Evolutionary conservation across 2,329 filamentous ascomycete genomes (phyloP).

Genomic region (Cladophialophora exuberans): DNA sequence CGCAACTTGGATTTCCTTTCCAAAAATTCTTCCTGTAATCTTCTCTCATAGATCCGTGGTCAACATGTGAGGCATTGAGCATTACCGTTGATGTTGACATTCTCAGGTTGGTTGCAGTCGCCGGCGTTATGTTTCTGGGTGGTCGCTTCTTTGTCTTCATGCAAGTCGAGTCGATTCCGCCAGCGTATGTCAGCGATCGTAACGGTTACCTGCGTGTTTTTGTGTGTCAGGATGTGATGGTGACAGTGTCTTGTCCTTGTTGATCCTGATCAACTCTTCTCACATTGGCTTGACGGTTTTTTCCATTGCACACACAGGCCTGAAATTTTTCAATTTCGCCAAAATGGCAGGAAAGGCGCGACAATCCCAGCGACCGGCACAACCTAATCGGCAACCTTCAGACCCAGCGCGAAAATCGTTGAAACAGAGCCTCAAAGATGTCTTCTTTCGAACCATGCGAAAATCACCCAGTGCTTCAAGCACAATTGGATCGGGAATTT

Average conservation of each 20-base stretch:
- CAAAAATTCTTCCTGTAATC: background rate
- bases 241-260: conserved; percentile 1
- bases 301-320: too few species aligned
- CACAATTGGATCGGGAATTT: conserved; percentile 30
- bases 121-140: conserved; percentile 13
- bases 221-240: conserved; percentile 2
- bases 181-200: background rate
- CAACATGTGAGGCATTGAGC: conserved; percentile 6
- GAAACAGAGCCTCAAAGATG: conserved; percentile 31
- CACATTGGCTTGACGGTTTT: background rate
- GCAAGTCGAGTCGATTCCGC: background rate
- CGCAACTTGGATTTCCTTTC: background rate
- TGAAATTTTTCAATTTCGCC: too few species aligned
- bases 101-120: conserved; percentile 11
- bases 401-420: conserved; percentile 25
- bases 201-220: conserved; percentile 8
- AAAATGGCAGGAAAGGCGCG: conserved; percentile 24
- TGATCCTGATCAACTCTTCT: background rate
- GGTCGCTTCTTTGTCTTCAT: conserved; percentile 12
- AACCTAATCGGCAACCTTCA: background rate
- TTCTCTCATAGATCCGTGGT: conserved; percentile 2
- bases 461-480: conserved; percentile 17
- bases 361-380: conserved; percentile 4
- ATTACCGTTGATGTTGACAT: background rate
- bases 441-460: conserved; percentile 25